Percentiles rank a stretch among this genome's conserved stretches.
Conservation (phyloP, 2,329 filamentous ascomycete species). For the Plenodomus tracheiphilus region DNA sequence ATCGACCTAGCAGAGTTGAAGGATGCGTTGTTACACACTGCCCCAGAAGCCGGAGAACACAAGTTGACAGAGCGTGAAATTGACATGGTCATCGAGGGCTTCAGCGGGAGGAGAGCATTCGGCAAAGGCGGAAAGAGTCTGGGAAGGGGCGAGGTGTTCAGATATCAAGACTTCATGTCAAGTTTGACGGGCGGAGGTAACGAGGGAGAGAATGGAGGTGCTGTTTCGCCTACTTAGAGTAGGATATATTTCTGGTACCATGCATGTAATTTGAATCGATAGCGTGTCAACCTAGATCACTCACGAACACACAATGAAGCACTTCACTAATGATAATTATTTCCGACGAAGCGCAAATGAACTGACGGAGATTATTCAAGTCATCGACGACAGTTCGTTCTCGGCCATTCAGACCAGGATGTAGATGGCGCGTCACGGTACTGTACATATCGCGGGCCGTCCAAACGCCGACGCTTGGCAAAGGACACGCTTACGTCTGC, state of each 20-base stretch:
- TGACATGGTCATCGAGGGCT: conserved; percentile 84
- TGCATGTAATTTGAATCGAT: no score
- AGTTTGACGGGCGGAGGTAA: conserved; percentile 47
- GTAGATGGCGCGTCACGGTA: not conserved
- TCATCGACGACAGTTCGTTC: no score
- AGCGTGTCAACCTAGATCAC: no score
- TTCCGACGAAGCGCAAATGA: no score
- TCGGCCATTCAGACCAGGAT: not conserved
- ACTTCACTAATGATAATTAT: no score
- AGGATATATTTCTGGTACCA: no score
- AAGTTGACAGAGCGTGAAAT: conserved; percentile 62
- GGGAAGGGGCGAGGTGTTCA: conserved; percentile 82
- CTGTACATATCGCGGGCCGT: conserved; percentile 5
- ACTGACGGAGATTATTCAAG: no score
- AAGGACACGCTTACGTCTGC: conserved; percentile 23
- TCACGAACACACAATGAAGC: no score
- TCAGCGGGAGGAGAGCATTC: conserved; percentile 82
- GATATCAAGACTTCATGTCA: conserved; percentile 87
- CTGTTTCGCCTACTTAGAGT: not conserved
- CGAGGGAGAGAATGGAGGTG: conserved; percentile 23
- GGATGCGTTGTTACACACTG: conserved; percentile 80
- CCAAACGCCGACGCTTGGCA: conserved; percentile 18
- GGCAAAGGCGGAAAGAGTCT: conserved; percentile 59
- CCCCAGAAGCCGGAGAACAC: conserved; percentile 61
- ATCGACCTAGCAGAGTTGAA: conserved; percentile 81